Evolutionary conservation across 192 early-diverging fungal genomes (phyloP).

Genomic region (Rhizophagus prolifer): DNA sequence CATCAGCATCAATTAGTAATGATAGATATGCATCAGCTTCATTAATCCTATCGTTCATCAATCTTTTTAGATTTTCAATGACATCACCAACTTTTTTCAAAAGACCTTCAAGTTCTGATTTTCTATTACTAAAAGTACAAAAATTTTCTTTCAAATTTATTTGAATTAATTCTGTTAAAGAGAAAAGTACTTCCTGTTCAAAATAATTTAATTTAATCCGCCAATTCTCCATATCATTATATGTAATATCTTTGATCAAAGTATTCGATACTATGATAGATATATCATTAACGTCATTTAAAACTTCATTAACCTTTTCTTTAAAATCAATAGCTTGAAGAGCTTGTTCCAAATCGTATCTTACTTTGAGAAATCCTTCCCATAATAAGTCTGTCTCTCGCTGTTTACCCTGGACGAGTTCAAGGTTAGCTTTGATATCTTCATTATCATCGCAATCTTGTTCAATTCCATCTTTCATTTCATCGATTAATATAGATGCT

Average conservation of each 20-base stretch:
- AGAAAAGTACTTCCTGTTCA: slow-evolving; percentile 16
- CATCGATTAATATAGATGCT: background rate
- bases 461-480: slow-evolving; percentile 18
- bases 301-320: slow-evolving; percentile 15
- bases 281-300: slow-evolving; percentile 6
- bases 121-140: background rate
- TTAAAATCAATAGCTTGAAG: slow-evolving; percentile 20
- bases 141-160: slow-evolving; percentile 14
- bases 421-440: slow-evolving; percentile 13
- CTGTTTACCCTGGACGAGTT: background rate
- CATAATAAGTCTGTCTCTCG: slow-evolving; percentile 18
- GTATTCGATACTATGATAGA: background rate
- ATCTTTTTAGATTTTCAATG: slow-evolving; percentile 3
- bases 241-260: background rate
- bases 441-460: background rate
- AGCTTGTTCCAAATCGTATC: slow-evolving; percentile 13
- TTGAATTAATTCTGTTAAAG: slow-evolving; percentile 2
- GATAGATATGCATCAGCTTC: slow-evolving; percentile 20
- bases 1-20: background rate
- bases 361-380: background rate
- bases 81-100: background rate
- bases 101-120: background rate
- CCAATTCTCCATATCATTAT: slow-evolving; percentile 15
- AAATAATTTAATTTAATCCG: slow-evolving; percentile 22
- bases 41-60: slow-evolving; percentile 17